A percentile compares a stretch with the other conserved stretches of the same genome.
Conservation (phyloP, 2,329 filamentous ascomycete genomes). For the Pestalotiopsis sp. region DNA sequence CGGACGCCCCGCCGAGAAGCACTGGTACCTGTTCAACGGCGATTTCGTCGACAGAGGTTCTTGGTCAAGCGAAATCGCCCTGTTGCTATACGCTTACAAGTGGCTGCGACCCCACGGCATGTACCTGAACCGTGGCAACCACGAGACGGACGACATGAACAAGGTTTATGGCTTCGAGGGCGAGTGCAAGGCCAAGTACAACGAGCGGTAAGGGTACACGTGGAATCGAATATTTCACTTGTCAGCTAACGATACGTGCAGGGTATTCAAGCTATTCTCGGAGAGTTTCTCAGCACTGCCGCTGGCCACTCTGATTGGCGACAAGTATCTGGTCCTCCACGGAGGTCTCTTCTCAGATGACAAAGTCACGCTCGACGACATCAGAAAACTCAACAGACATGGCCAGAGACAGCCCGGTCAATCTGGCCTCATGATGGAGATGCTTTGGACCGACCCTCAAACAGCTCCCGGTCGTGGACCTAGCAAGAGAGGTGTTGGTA, state of each 20-base stretch:
- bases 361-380: slow-evolving; percentile 87
- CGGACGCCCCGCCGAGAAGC: slow-evolving; percentile 79
- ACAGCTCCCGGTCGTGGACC: slow-evolving; percentile 82
- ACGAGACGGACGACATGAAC: slow-evolving; percentile 99
- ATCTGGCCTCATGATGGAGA: slow-evolving; percentile 98
- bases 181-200: slow-evolving; percentile 98
- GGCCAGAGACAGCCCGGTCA: slow-evolving; percentile 92
- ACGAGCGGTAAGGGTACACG: slow-evolving; percentile 60
- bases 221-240: background rate
- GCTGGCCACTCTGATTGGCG: slow-evolving; percentile 86
- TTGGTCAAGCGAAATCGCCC: slow-evolving; percentile 96
- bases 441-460: slow-evolving; percentile 99
- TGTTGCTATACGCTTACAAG: slow-evolving; percentile 95
- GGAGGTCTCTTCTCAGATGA: slow-evolving; percentile 96
- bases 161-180: slow-evolving; percentile 97
- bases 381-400: slow-evolving; percentile 89
- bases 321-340: slow-evolving; percentile 90
- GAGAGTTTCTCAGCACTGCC: slow-evolving; percentile 96
- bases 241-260: slow-evolving; percentile 28
- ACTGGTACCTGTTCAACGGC: slow-evolving; percentile 96
- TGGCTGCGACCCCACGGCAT: slow-evolving; percentile 86
- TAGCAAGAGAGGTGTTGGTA: slow-evolving; percentile 93
- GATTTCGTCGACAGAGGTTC: slow-evolving; percentile 98
- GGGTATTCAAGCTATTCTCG: slow-evolving; percentile 95
- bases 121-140: slow-evolving; percentile 97